Evolutionary conservation across 768 basidiomycete species (phyloP).

Genomic region (Suillus brevipes): DNA sequence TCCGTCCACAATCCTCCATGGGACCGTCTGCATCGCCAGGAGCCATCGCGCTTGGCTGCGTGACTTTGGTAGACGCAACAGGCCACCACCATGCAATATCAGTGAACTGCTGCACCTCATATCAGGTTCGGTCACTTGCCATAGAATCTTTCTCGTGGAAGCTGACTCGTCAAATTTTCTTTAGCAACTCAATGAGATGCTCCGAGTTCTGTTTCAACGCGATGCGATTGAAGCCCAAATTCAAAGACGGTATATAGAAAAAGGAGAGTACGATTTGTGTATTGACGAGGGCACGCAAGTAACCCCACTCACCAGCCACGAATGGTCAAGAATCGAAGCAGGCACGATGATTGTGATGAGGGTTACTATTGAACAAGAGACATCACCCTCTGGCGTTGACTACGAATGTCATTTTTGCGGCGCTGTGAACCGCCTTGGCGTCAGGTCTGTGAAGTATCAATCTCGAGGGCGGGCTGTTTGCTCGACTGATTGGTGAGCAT

Average conservation of each 20-base stretch:
- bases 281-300: constrained; percentile 26
- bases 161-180: neutral
- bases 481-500: constrained; percentile 27
- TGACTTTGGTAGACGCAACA: neutral
- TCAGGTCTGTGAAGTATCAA: constrained; percentile 10
- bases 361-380: constrained; percentile 21
- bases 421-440: neutral
- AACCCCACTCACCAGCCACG: constrained; percentile 22
- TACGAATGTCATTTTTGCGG: constrained; percentile 25
- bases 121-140: constrained; percentile 15
- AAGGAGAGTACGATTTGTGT: constrained; percentile 24
- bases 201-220: constrained; percentile 18
- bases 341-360: constrained; percentile 29
- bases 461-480: constrained; percentile 12
- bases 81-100: constrained; percentile 21
- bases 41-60: neutral
- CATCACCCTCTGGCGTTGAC: neutral
- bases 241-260: constrained; percentile 22
- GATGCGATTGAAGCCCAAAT: constrained; percentile 20
- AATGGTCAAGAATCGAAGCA: constrained; percentile 27
- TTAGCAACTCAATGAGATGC: constrained; percentile 25
- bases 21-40: too few species aligned
- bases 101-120: constrained; percentile 27
- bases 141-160: neutral
- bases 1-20: too few species aligned